Conservation (phyloP, 2,329 filamentous ascomycete genomes). For the Plenodomus tracheiphilus region DNA sequence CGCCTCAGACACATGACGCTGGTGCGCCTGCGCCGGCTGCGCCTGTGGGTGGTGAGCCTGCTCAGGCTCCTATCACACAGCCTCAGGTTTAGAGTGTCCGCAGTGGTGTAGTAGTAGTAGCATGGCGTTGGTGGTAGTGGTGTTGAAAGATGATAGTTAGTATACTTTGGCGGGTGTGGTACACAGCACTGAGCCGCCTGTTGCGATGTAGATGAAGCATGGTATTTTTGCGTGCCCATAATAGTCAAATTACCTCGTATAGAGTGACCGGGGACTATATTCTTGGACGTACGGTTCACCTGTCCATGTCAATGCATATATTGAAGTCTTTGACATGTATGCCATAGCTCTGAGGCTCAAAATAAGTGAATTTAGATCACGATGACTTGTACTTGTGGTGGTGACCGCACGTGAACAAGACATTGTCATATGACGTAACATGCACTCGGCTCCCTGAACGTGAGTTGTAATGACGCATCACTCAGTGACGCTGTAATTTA, state of each 20-base stretch:
- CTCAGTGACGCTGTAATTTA: too few relatives aligned
- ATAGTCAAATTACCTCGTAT: background rate
- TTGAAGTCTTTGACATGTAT: too few relatives aligned
- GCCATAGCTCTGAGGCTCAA: too few relatives aligned
- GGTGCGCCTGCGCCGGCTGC: constrained; percentile 20
- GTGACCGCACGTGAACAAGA: too few relatives aligned
- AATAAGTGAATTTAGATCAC: too few relatives aligned
- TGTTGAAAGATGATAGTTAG: background rate
- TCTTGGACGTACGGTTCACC: too few relatives aligned
- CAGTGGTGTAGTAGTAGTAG: background rate
- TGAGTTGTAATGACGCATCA: too few relatives aligned
- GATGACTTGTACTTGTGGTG: too few relatives aligned
- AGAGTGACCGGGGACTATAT: background rate
- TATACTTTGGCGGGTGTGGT: background rate
- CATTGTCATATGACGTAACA: background rate
- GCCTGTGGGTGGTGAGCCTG: constrained; percentile 17
- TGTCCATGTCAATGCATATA: too few relatives aligned
- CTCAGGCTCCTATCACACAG: constrained; percentile 7
- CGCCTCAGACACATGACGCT: constrained; percentile 28
- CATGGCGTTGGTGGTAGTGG: background rate
- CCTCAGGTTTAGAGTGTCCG: background rate
- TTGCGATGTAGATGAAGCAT: background rate
- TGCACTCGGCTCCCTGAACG: too few relatives aligned
- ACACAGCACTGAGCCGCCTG: background rate
- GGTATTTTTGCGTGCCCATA: background rate